These are phyloP conservation scores for Ocimum tenuiflorum DNA, from an alignment of 257 asterid species.

Conservation along the genomic window DNA sequence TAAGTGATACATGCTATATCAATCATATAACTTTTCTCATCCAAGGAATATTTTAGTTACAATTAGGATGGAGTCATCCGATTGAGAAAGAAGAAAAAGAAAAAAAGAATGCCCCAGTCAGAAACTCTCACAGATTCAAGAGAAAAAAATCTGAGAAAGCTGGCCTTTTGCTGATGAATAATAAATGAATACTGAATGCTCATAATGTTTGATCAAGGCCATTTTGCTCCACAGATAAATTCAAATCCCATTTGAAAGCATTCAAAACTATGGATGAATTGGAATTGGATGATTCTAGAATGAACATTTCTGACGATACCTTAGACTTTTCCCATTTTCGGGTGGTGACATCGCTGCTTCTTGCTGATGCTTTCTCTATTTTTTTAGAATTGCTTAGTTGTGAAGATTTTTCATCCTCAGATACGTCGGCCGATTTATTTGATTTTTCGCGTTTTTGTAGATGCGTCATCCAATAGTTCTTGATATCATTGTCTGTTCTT, in stretches of 20 bases:
- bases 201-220: neutral
- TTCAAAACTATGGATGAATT: slow-evolving; percentile 11
- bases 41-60: neutral
- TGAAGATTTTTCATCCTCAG: neutral
- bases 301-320: slow-evolving; percentile 8
- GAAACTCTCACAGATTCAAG: neutral
- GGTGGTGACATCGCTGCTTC: neutral
- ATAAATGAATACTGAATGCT: neutral
- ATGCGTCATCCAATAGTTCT: slow-evolving; percentile 22
- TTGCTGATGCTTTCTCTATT: neutral
- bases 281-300: slow-evolving; percentile 14
- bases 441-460: slow-evolving; percentile 13
- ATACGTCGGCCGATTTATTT: neutral
- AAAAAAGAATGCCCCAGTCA: neutral
- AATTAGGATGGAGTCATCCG: neutral
- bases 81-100: neutral
- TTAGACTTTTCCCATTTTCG: neutral
- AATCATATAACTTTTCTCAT: no score
- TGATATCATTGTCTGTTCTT: slow-evolving; percentile 25
- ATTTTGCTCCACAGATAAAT: slow-evolving; percentile 10
- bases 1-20: no score
- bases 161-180: no score
- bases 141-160: no score
- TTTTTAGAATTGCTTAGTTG: neutral
- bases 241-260: slow-evolving; percentile 18